Base-by-base conservation (phyloP, 2,329 filamentous ascomycete genomes). In the Colletotrichum siamense region DNA sequence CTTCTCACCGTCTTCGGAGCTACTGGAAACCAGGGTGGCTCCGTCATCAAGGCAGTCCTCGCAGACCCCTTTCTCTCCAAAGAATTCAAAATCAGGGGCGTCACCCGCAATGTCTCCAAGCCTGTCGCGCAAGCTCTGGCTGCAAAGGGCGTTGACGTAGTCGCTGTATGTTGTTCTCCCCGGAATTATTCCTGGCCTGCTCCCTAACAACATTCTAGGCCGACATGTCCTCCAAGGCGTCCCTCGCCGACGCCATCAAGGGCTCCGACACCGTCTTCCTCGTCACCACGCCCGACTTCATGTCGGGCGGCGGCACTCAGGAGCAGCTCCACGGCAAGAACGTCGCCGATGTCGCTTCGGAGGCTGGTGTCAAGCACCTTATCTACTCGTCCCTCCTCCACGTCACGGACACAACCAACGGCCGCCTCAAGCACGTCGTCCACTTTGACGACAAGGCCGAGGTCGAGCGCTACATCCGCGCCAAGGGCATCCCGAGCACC, bases 371-470 rank as follows among this genome's bases (percentile, higher is more conserved):
- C 2, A 77, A 83, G 44, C 81, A 85, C 36, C 44, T 85, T 9
- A 80, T 84, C 65, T 86, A 82, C 77, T 83, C 81, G 2, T 84
- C 83, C 0, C 77, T 85, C 3, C 76, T 79, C 9, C 78, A 82
- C 73, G 81, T 81, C 22, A 82, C 79, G 2, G 78, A 82, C 30
- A 61, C 78, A 2, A 79, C 79, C 16, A 78, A 78, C 7, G 82
- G 82, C 8, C 78, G 79, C 76, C 76, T 81, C 49, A 59, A 70
- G 36, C 78, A 82, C 75, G 79, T 81, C 4, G 62, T 81, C 34
- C 85, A 87, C 67, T 90, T 91, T 72, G 88, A 90, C 77, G 82
- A 79, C 69, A 90, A 90, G 78, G 87, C 87, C 22, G 83, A 87
- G 24, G 83, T 88, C 1, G 88, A 89, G 77, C 66, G 81, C 16